Percentiles rank a stretch among this genome's conserved stretches.
Evolutionary conservation across 257 asterid species (phyloP).

Genomic region (Solanum ahanhuiri): DNA sequence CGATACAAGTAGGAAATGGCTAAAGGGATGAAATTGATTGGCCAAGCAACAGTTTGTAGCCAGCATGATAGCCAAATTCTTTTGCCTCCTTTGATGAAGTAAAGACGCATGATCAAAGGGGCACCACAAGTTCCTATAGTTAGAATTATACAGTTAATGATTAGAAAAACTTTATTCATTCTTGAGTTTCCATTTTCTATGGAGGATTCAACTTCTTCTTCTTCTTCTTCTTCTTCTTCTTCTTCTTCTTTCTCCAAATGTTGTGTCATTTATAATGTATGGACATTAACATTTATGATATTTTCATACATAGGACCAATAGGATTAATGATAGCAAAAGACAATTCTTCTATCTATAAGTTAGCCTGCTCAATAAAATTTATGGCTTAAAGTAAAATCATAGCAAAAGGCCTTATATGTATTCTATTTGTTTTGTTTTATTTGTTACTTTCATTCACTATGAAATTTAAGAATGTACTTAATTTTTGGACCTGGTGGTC

Average conservation of each 20-base stretch:
- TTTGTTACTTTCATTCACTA: no score
- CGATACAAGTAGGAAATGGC: neutral
- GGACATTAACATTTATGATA: neutral
- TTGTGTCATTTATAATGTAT: neutral
- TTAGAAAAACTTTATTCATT: slow-evolving; percentile 6
- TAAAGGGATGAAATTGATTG: slow-evolving; percentile 6
- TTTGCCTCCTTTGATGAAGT: slow-evolving; percentile 22
- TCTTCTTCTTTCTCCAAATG: no score
- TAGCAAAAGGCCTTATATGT: no score
- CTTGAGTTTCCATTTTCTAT: neutral
- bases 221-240: no score
- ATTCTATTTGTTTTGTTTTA: no score
- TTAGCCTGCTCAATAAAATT: no score
- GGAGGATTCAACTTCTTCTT: neutral
- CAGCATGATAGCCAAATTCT: slow-evolving; percentile 20
- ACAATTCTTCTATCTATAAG: neutral
- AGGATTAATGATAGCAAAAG: neutral
- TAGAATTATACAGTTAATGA: slow-evolving; percentile 11
- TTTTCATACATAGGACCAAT: neutral
- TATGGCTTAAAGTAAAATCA: no score
- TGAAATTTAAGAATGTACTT: no score
- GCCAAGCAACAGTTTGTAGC: slow-evolving; percentile 17
- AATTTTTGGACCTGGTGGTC: no score
- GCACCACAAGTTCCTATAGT: slow-evolving; percentile 19
- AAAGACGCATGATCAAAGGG: slow-evolving; percentile 14